Evolutionary conservation across 1,284 basidiomycete genomes (phyloP), one percentile per base, ranked within the genome.

Genomic region (Ganoderma multipileum): DNA sequence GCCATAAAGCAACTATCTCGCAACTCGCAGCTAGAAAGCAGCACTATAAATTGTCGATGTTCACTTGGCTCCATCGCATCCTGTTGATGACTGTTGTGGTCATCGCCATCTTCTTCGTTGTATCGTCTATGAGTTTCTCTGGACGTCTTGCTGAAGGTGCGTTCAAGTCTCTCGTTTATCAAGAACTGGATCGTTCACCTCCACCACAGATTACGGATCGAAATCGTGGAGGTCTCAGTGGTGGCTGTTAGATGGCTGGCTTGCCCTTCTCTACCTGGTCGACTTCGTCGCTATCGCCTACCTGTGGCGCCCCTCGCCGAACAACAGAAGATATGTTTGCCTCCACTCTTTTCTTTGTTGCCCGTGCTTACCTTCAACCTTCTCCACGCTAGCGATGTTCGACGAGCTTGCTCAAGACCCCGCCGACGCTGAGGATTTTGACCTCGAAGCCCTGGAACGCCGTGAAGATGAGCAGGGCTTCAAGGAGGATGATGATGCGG

Each of bases 201-300:
- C 20, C 38, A 33, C 20, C 16, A 16, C 55, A 95, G 95, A 97
- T 77, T 99, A 97, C 77, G 93, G 95, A 8, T 94, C 97, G 1
- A 91, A 92, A 71, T 94, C 95, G n/a, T 99, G 97, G 97, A 88
- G 88, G 72, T 89, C 90, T 64, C 90, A 97, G 63, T 99, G 98
- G 98, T 95, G 96, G 89, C 83, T 99, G 18, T 86, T 99, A 55
- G 98, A 99, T 76, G 98, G 96, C n/a, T 98, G 95, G 86, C 86
- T 99, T 38, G 89, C 93, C 0, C 83, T 96, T 38, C 89, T 98
- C 42, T 98, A 96, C 79, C 87, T 96, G 61, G 81, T 85, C 41
- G 91, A 93, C 58, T 99, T 99, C 79, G 82, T 85, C 59, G 84
- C 89, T 11, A 95, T 99, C 71, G 91, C 94, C 2, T 98, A 91